A percentile compares a stretch with the other conserved stretches of the same genome.
Conservation (phyloP, 2,329 filamentous ascomycete genomes). For the Apiospora marii region DNA sequence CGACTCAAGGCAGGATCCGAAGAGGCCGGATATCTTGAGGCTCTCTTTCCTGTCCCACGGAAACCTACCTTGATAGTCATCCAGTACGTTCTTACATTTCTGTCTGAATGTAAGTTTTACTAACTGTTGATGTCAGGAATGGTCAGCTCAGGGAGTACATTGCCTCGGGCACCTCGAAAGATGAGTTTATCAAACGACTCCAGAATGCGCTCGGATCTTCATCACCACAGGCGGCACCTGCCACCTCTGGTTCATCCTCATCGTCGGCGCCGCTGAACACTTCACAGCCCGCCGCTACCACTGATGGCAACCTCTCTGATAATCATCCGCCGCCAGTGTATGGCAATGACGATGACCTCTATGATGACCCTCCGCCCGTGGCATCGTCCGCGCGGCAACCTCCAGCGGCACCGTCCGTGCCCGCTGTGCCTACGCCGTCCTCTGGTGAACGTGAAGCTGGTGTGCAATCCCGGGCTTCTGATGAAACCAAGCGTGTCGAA, state of each 20-base stretch:
- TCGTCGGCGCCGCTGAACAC: slow-evolving; percentile 19
- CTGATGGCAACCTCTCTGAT: slow-evolving; percentile 24
- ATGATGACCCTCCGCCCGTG: slow-evolving; percentile 12
- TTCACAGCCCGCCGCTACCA: not conserved
- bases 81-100: slow-evolving; percentile 55
- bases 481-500: slow-evolving; percentile 58
- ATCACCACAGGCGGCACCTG: not conserved
- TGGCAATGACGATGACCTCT: slow-evolving; percentile 24
- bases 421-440: slow-evolving; percentile 1
- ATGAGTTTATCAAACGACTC: slow-evolving; percentile 70
- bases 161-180: slow-evolving; percentile 66
- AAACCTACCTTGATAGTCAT: slow-evolving; percentile 85
- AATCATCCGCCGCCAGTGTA: not conserved
- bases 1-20: slow-evolving; percentile 75
- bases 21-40: slow-evolving; percentile 82
- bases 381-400: not conserved
- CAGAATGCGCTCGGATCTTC: slow-evolving; percentile 48
- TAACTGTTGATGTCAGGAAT: slow-evolving; percentile 53
- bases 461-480: slow-evolving; percentile 53
- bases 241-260: not conserved
- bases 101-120: not conserved
- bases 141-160: slow-evolving; percentile 82
- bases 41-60: slow-evolving; percentile 81
- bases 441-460: slow-evolving; percentile 25
- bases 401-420: not conserved